These are phyloP conservation scores for Kodamaea ohmeri DNA, from an alignment of 1,139 yeast genomes.

Conservation along the genomic window DNA sequence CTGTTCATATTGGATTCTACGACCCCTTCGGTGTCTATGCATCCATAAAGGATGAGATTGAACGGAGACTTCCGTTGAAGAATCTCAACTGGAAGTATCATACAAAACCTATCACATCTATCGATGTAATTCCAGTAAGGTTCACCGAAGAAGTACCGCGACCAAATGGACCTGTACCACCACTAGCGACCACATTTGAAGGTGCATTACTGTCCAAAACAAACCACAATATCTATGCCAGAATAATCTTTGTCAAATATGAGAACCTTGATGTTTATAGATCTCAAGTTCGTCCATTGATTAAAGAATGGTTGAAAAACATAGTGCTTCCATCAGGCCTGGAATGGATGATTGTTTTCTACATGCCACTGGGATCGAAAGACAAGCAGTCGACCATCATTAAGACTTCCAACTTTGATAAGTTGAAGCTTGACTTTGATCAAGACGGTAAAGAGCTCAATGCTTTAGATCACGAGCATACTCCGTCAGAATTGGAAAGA, in stretches of 20 bases:
- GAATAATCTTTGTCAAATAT: slow-evolving; percentile 67
- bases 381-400: slow-evolving; percentile 43
- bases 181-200: slow-evolving; percentile 1
- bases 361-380: slow-evolving; percentile 45
- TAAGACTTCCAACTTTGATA: slow-evolving; percentile 60
- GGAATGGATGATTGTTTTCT: slow-evolving; percentile 67
- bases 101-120: slow-evolving; percentile 61
- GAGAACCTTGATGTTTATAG: slow-evolving; percentile 72
- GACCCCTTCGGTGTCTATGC: slow-evolving; percentile 79
- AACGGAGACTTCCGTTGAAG: slow-evolving; percentile 57
- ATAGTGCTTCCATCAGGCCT: slow-evolving; percentile 42
- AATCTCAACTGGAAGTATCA: slow-evolving; percentile 78
- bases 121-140: slow-evolving; percentile 58
- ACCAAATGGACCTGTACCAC: slow-evolving; percentile 3
- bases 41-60: slow-evolving; percentile 50
- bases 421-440: slow-evolving; percentile 65
- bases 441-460: slow-evolving; percentile 31
- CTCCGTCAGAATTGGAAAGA: slow-evolving; percentile 23
- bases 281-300: slow-evolving; percentile 73
- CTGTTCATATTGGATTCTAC: slow-evolving; percentile 63
- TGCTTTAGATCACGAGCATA: slow-evolving; percentile 5
- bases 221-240: slow-evolving; percentile 51
- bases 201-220: background rate
- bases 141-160: slow-evolving; percentile 62
- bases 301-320: slow-evolving; percentile 73